These are phyloP conservation scores for Aspergillus amoenus DNA, from an alignment of 2,329 filamentous ascomycete genomes.

Conservation along the genomic window DNA sequence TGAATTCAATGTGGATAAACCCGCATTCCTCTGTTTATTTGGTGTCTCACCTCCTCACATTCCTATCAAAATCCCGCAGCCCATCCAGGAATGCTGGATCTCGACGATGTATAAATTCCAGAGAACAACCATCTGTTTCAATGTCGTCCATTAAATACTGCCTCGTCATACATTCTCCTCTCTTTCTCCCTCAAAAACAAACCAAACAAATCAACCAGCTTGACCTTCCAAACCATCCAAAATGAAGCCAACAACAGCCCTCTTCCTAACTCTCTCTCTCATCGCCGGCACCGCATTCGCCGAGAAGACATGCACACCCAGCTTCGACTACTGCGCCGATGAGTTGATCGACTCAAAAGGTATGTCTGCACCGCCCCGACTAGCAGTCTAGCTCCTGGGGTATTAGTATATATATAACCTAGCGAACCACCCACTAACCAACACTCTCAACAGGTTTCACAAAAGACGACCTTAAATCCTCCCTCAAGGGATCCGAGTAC, in stretches of 20 bases:
- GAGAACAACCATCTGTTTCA: neutral
- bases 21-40: neutral
- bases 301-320: slow-evolving; percentile 33
- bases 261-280: slow-evolving; percentile 21
- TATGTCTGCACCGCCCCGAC: slow-evolving; percentile 8
- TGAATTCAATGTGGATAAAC: neutral
- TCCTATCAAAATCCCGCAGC: slow-evolving; percentile 5
- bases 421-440: neutral
- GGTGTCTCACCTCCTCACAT: neutral
- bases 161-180: too few species aligned
- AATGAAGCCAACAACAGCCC: slow-evolving; percentile 25
- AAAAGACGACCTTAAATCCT: slow-evolving; percentile 27
- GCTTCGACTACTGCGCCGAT: slow-evolving; percentile 36
- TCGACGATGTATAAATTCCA: neutral
- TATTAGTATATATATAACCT: too few species aligned
- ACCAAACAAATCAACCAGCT: too few species aligned
- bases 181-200: too few species aligned
- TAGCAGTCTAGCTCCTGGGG: neutral
- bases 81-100: neutral
- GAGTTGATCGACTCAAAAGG: slow-evolving; percentile 30
- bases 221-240: neutral
- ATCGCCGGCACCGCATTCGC: slow-evolving; percentile 23
- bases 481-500: slow-evolving; percentile 27
- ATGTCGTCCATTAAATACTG: too few species aligned
- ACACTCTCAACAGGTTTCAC: slow-evolving; percentile 25